Conservation (phyloP, 2,329 filamentous ascomycete genomes). For the Alternaria alternata region DNA sequence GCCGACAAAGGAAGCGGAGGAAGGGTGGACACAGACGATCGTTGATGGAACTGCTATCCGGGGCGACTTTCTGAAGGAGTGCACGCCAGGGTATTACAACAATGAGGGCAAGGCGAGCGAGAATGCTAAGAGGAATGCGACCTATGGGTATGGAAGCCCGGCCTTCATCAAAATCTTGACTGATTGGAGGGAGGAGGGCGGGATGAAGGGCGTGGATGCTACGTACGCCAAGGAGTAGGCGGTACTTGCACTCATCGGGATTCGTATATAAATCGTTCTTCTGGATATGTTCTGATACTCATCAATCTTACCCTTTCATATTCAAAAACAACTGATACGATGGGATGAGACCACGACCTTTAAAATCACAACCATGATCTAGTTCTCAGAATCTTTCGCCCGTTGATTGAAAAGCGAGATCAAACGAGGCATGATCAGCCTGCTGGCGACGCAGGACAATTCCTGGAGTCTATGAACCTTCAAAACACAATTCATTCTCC, state of each 20-base stretch:
- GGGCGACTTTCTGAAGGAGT: conserved; percentile 54
- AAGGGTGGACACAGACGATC: conserved; percentile 58
- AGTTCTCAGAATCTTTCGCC: too few relatives aligned
- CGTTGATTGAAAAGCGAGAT: too few relatives aligned
- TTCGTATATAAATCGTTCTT: background rate
- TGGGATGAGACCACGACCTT: too few relatives aligned
- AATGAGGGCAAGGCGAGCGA: conserved; percentile 29
- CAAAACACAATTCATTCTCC: too few relatives aligned
- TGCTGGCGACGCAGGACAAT: too few relatives aligned
- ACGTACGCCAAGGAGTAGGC: background rate
- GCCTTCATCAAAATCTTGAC: conserved; percentile 45
- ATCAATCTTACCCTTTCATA: background rate
- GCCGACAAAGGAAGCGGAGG: conserved; percentile 56
- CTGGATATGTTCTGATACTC: too few relatives aligned
- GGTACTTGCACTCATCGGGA: too few relatives aligned
- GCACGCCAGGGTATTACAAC: conserved; percentile 65
- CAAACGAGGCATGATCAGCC: too few relatives aligned
- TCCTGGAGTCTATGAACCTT: too few relatives aligned
- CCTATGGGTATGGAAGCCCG: conserved; percentile 41
- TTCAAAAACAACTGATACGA: background rate
- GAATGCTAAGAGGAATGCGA: conserved; percentile 21
- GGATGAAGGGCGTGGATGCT: conserved; percentile 34
- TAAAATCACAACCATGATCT: too few relatives aligned
- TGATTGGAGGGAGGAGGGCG: conserved; percentile 41
- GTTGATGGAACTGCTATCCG: conserved; percentile 53